Evolutionary conservation across 441 rosid genomes (phyloP), one percentile per base, ranked within the genome.

Genomic region (Populus hybrid): DNA sequence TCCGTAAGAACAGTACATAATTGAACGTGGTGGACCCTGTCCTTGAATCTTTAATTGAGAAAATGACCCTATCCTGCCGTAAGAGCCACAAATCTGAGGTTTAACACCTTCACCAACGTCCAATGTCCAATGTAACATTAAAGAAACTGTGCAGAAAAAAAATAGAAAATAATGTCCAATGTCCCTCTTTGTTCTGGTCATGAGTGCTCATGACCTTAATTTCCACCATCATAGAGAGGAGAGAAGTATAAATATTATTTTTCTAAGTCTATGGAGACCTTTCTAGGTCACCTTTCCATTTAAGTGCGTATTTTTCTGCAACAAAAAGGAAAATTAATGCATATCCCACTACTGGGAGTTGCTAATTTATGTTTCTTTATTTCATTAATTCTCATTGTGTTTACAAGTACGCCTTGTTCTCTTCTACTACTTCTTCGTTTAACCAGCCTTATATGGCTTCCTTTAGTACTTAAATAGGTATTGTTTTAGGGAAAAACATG

Each of bases 201-300:
- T 34, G 10, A 63, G 74, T 69, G 46, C 61, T 75, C 50, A 24
- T 68, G 64, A 59, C 64, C 64, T 53, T 53, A 53, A 53, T 73
- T 77, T 77, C 75, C 74, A 32, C 78, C 75, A 71, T 23, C 61
- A 32, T 20, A 10, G 46, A 32, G 24, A 10, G 46, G 71, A 61
- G 12, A 42, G 53, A 46, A 71, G 14, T 57, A 67, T 16, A 23
- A 23, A 21, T 69, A 72, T 38, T 34, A 5, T 21, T 23, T 65
- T 5, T 53, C n/a, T 2, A 53, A 65, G 68, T 28, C 16, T 23
- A 10, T 65, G 36, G 7, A 57, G 20, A 34, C 73, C 71, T 74
- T 74, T 79, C 57, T 73, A 69, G 77, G 75, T 72, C 75, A 78
- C 69, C 24, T 72, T 75, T 72, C 69, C 70, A 73, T 75, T 64